Conservation (phyloP, 2,329 filamentous ascomycete genomes). For the Botrytis deweyae region DNA sequence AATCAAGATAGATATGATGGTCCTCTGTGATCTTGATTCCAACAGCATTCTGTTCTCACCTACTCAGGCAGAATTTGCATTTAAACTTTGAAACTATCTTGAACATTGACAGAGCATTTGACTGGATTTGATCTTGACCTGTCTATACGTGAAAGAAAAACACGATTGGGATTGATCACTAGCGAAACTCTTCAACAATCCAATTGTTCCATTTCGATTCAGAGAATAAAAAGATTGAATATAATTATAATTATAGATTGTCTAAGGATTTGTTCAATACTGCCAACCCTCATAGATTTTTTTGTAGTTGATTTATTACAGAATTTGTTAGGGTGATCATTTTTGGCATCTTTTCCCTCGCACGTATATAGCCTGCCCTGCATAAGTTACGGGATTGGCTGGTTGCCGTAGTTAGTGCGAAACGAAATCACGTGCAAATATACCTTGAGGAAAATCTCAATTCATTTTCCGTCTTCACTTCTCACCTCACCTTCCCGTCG, state of each 20-base stretch:
- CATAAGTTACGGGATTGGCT: background rate
- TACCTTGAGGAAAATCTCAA: slow-evolving; percentile 5
- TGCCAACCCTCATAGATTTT: background rate
- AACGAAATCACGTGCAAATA: background rate
- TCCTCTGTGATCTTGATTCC: background rate
- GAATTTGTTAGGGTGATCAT: background rate
- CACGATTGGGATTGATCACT: background rate
- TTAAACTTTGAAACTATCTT: background rate
- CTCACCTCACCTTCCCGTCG: slow-evolving; percentile 1
- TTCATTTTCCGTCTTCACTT: slow-evolving; percentile 5
- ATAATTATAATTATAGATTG: background rate
- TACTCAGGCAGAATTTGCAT: background rate
- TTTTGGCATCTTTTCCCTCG: background rate
- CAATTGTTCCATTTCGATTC: background rate
- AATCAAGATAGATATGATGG: background rate
- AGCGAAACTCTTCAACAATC: background rate
- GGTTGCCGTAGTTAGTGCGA: slow-evolving; percentile 13
- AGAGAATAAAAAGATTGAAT: background rate
- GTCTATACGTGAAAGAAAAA: background rate
- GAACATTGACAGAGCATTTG: background rate
- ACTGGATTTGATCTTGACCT: background rate
- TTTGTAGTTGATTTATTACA: background rate
- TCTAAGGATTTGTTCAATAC: background rate
- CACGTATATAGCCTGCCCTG: background rate
- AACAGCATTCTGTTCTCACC: background rate